phyloP scores from a whole-genome alignment of 768 basidiomycete species.

The Sutorius australiensis region DNA sequence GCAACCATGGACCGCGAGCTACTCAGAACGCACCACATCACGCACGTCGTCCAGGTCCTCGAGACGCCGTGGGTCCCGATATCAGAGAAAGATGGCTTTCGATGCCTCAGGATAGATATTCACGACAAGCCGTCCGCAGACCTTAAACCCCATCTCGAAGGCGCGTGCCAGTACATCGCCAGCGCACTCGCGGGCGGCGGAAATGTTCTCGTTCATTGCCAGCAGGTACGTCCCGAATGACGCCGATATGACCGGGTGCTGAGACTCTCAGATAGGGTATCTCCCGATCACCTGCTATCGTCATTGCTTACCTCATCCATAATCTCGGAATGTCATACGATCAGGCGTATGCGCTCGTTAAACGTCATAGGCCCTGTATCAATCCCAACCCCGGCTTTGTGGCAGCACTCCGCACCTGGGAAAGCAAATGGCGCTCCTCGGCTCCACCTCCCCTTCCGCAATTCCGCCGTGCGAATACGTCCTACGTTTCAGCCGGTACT shows the following conservation, averaged over 20 bases:
- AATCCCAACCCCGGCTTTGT: slow-evolving; percentile 81
- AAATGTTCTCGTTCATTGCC: slow-evolving; percentile 76
- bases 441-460: slow-evolving; percentile 16
- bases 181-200: slow-evolving; percentile 53
- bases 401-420: slow-evolving; percentile 56
- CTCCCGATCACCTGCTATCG: slow-evolving; percentile 71
- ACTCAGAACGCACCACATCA: slow-evolving; percentile 48
- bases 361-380: slow-evolving; percentile 64
- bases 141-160: slow-evolving; percentile 64
- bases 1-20: slow-evolving; percentile 55
- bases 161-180: slow-evolving; percentile 65
- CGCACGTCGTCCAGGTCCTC: slow-evolving; percentile 62
- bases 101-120: slow-evolving; percentile 65
- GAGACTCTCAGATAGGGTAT: slow-evolving; percentile 49
- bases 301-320: slow-evolving; percentile 80
- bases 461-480: slow-evolving; percentile 30
- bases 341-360: slow-evolving; percentile 55
- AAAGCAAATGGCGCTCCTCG: slow-evolving; percentile 32
- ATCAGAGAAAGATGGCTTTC: slow-evolving; percentile 42
- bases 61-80: slow-evolving; percentile 62
- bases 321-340: slow-evolving; percentile 72
- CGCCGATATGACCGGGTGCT: background rate
- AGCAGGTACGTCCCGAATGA: slow-evolving; percentile 53
- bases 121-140: slow-evolving; percentile 60
- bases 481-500: slow-evolving; percentile 10